Percentiles rank a stretch among this genome's conserved stretches.
Evolutionary conservation across 2,329 filamentous ascomycete species (phyloP).

Genomic region (Aspergillus ustus): DNA sequence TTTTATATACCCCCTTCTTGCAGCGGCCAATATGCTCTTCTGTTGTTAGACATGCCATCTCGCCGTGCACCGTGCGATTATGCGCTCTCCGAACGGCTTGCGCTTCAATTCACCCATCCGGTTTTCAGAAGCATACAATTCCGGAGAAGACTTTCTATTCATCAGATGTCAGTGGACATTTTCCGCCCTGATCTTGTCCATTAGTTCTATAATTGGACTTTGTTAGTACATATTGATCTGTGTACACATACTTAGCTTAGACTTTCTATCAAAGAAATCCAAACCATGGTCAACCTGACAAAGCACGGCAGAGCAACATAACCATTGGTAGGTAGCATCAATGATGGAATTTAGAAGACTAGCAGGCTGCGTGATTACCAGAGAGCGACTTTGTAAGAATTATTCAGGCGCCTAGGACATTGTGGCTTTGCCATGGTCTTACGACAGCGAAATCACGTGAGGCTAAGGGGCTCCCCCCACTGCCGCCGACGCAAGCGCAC

Average conservation of each 20-base stretch:
- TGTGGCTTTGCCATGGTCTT: slow-evolving; percentile 24
- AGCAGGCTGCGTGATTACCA: slow-evolving; percentile 14
- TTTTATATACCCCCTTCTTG: slow-evolving; percentile 40
- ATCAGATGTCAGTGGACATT: slow-evolving; percentile 4
- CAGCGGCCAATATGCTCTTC: slow-evolving; percentile 27
- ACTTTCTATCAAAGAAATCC: slow-evolving; percentile 11
- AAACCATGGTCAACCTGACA: background rate
- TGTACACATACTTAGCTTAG: slow-evolving; percentile 32
- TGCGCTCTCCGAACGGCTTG: slow-evolving; percentile 9
- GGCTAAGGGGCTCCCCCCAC: slow-evolving; percentile 27
- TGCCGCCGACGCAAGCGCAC: slow-evolving; percentile 34
- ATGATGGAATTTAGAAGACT: background rate
- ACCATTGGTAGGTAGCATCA: background rate
- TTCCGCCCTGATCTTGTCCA: background rate
- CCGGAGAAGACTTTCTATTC: slow-evolving; percentile 4
- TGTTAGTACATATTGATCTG: slow-evolving; percentile 34
- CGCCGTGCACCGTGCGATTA: slow-evolving; percentile 6
- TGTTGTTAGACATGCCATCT: slow-evolving; percentile 22
- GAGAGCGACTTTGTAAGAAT: slow-evolving; percentile 7
- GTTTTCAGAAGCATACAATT: background rate
- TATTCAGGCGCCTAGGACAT: slow-evolving; percentile 13
- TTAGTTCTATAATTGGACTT: slow-evolving; percentile 6
- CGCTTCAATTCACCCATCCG: background rate
- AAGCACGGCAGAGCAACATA: background rate
- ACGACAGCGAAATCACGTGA: slow-evolving; percentile 29